These are phyloP conservation scores for Colletotrichum camelliae DNA, from an alignment of 2,329 filamentous ascomycete species.

Conservation along the genomic window DNA sequence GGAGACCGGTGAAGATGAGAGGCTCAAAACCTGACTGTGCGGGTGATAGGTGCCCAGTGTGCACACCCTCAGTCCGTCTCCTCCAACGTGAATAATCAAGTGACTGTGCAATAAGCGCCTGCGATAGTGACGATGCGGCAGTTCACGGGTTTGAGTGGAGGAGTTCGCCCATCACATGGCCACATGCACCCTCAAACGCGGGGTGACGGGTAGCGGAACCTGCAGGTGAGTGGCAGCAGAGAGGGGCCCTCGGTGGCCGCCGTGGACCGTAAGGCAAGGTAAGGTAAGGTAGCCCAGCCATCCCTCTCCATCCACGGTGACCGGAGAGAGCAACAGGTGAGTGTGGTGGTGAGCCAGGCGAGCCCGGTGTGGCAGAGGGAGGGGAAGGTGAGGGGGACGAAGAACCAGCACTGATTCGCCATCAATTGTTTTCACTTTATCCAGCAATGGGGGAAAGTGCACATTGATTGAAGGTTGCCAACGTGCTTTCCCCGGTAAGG, in stretches of 20 bases:
- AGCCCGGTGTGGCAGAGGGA: not conserved
- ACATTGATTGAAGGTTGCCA: not conserved
- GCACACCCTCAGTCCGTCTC: not conserved
- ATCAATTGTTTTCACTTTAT: not conserved
- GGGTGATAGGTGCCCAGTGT: not conserved
- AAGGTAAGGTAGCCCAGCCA: not conserved
- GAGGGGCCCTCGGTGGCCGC: not conserved
- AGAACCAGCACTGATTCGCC: not conserved
- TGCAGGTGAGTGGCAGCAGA: not conserved
- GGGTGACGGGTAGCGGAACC: constrained; percentile 6
- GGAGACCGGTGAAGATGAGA: not conserved
- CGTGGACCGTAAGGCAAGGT: not conserved
- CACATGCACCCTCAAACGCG: constrained; percentile 17
- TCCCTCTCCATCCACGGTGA: not conserved
- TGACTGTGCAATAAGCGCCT: constrained; percentile 5
- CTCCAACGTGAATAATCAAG: constrained; percentile 7
- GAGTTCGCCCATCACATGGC: constrained; percentile 13
- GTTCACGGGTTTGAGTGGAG: constrained; percentile 17
- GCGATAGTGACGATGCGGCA: not conserved
- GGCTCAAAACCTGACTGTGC: not conserved
- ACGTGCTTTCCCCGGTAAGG: not conserved
- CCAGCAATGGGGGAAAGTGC: not conserved
- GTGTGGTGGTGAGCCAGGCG: not conserved
- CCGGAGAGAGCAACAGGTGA: not conserved
- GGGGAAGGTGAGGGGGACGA: not conserved